Conservation (phyloP, 2,329 filamentous ascomycete genomes). For the Apiospora kogelbergensis region DNA sequence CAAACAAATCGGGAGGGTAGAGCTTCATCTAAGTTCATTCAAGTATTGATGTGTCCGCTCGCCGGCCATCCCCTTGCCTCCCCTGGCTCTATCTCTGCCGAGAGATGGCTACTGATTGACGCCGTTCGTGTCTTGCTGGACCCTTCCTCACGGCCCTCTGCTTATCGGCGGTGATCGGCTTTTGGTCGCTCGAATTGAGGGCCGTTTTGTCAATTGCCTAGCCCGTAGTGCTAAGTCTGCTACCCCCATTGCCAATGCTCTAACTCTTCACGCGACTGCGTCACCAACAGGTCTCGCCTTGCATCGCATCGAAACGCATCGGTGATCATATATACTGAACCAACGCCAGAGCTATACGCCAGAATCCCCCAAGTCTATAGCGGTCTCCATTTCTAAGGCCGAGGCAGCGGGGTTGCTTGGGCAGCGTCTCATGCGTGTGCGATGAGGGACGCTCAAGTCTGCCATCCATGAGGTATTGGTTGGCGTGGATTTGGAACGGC, state of each 20-base stretch:
- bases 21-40: background rate
- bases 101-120: background rate
- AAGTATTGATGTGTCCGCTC: background rate
- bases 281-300: background rate
- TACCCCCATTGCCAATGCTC: background rate
- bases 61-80: background rate
- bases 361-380: background rate
- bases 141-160: background rate
- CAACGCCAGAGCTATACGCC: background rate
- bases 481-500: background rate
- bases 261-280: background rate
- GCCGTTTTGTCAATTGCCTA: background rate
- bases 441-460: background rate
- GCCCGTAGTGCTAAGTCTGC: background rate
- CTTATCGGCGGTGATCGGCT: background rate
- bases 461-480: background rate
- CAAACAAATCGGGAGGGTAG: background rate
- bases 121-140: background rate
- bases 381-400: background rate
- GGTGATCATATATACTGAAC: background rate
- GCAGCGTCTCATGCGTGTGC: background rate
- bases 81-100: background rate
- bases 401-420: background rate
- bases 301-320: background rate
- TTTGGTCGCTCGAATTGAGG: background rate